A percentile compares a stretch with the other conserved stretches of the same genome.
Conservation (phyloP, 208 protist genomes). For the Wallacemonas sp. region DNA sequence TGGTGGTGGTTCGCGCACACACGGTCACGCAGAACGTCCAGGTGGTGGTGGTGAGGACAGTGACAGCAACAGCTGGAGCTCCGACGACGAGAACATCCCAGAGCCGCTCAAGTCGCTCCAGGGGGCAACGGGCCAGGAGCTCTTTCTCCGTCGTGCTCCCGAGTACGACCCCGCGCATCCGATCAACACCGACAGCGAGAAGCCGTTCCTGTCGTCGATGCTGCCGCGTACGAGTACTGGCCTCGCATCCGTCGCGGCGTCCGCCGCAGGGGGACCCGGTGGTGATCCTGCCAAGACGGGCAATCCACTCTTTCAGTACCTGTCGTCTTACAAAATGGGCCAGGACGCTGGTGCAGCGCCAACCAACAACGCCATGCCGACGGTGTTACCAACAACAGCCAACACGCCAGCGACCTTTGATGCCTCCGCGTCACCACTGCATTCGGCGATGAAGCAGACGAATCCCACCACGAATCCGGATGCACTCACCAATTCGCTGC, state of each 20-base stretch:
- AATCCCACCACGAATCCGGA: too few relatives aligned
- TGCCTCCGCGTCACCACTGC: conserved; percentile 1
- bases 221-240: neutral
- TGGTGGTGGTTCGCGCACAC: too few relatives aligned
- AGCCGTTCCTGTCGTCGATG: neutral
- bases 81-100: conserved; percentile 4
- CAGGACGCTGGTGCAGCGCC: neutral
- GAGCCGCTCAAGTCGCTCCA: conserved; percentile 13
- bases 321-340: conserved; percentile 22
- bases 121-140: neutral
- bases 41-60: too few relatives aligned
- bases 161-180: conserved; percentile 7
- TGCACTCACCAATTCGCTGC: too few relatives aligned
- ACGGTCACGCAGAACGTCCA: too few relatives aligned
- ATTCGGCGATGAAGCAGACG: conserved; percentile 12
- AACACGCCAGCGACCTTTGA: neutral
- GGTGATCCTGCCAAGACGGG: conserved; percentile 5
- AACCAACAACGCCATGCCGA: neutral
- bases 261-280: neutral
- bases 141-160: conserved; percentile 8
- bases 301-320: conserved; percentile 21
- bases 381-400: too few relatives aligned
- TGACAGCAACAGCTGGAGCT: conserved; percentile 10
- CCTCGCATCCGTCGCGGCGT: neutral
- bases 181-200: neutral